Percentiles rank a stretch among this genome's conserved stretches.
These are phyloP conservation scores for Boletellus ananiceps DNA, from an alignment of 768 basidiomycete genomes.

Conservation along the genomic window DNA sequence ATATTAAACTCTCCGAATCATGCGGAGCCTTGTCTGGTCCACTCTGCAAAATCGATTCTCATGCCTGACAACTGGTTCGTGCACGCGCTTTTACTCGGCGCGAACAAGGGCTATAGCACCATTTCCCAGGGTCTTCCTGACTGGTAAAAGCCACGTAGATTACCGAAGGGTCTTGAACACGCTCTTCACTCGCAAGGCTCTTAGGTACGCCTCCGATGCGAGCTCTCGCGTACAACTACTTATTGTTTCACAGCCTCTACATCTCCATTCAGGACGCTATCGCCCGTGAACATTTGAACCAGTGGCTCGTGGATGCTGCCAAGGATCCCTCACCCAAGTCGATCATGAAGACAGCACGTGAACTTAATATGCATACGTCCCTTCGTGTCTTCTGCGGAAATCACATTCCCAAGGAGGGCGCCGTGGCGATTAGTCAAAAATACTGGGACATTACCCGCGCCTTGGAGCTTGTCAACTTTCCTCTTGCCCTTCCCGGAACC, in stretches of 20 bases:
- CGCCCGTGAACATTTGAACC: slow-evolving; percentile 65
- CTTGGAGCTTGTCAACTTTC: slow-evolving; percentile 98
- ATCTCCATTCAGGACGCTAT: slow-evolving; percentile 78
- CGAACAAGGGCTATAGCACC: not conserved
- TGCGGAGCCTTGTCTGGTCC: slow-evolving; percentile 92
- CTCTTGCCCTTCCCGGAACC: slow-evolving; percentile 89
- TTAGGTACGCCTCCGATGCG: slow-evolving; percentile 50
- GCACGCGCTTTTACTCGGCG: slow-evolving; percentile 4
- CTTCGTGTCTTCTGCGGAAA: slow-evolving; percentile 92
- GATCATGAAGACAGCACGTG: slow-evolving; percentile 89
- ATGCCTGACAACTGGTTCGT: slow-evolving; percentile 80
- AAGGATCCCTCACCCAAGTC: slow-evolving; percentile 45
- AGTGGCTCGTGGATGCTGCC: slow-evolving; percentile 64
- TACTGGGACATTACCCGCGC: slow-evolving; percentile 96
- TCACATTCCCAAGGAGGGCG: slow-evolving; percentile 79
- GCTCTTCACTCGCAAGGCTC: slow-evolving; percentile 91
- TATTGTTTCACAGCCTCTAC: slow-evolving; percentile 57
- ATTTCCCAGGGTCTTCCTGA: slow-evolving; percentile 87
- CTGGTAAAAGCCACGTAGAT: slow-evolving; percentile 87
- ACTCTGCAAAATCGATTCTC: slow-evolving; percentile 85
- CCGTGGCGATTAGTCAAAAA: slow-evolving; percentile 79
- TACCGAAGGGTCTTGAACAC: slow-evolving; percentile 88
- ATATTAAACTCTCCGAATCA: slow-evolving; percentile 91
- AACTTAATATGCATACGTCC: slow-evolving; percentile 96
- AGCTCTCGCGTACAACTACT: not conserved